Evolutionary conservation across 2,329 filamentous ascomycete species (phyloP).

Genomic region (Plenodomus lindquistii): DNA sequence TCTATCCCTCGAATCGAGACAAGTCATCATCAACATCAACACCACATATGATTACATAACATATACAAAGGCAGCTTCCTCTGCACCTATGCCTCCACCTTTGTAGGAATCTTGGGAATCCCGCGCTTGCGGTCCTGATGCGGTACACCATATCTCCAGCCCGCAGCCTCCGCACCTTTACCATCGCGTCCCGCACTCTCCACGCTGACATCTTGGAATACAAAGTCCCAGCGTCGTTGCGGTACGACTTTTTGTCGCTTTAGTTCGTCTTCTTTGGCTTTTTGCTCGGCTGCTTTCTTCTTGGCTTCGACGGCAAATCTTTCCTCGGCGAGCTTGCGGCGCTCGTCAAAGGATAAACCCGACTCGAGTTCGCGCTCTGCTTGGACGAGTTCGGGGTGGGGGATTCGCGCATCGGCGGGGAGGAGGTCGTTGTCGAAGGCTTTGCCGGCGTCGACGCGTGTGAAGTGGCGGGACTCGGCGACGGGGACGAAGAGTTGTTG

Average conservation of each 20-base stretch:
- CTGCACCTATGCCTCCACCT: conserved; percentile 55
- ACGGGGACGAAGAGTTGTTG: conserved; percentile 65
- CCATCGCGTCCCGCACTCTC: conserved; percentile 61
- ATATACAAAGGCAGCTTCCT: no score
- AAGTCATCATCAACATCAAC: neutral
- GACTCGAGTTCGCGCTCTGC: conserved; percentile 44
- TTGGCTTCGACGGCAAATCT: conserved; percentile 35
- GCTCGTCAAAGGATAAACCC: conserved; percentile 41
- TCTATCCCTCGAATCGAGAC: no score
- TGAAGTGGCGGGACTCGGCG: conserved; percentile 66
- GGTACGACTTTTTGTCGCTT: conserved; percentile 50
- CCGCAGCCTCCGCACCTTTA: conserved; percentile 57
- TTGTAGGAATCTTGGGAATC: conserved; percentile 65
- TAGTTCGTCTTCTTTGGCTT: conserved; percentile 50
- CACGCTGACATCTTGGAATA: conserved; percentile 61
- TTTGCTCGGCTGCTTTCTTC: conserved; percentile 46
- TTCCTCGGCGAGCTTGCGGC: conserved; percentile 35
- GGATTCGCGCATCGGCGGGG: conserved; percentile 66
- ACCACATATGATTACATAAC: conserved; percentile 12
- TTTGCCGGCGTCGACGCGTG: conserved; percentile 66
- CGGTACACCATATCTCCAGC: conserved; percentile 65
- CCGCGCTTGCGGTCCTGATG: conserved; percentile 66
- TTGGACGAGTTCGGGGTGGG: conserved; percentile 62
- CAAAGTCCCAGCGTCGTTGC: conserved; percentile 62
- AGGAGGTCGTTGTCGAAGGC: conserved; percentile 63